Conservation (phyloP, 257 asterid genomes). For the Solanum pinnatisectum region DNA sequence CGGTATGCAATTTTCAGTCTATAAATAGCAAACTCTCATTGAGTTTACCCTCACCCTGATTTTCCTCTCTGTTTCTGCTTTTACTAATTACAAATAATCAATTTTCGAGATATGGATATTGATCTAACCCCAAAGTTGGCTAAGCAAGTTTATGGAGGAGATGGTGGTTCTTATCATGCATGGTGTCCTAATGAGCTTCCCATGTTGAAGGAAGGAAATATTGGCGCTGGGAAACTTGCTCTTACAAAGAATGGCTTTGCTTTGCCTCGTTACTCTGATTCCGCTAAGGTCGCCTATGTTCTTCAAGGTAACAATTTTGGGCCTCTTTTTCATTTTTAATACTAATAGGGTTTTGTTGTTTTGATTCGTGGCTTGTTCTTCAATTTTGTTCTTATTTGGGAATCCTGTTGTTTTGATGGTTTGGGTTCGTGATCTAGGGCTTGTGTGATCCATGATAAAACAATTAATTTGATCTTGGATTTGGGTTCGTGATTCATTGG, state of each 20-base stretch:
- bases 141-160: constrained; percentile 52
- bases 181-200: constrained; percentile 73
- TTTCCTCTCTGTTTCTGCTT: not conserved
- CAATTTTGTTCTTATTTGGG: not conserved
- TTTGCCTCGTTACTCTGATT: constrained; percentile 55
- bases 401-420: not conserved
- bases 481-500: not conserved
- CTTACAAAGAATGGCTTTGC: constrained; percentile 56
- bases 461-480: not conserved
- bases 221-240: constrained; percentile 60
- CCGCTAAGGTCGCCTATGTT: constrained; percentile 64
- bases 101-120: constrained; percentile 31
- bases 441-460: not conserved
- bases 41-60: not conserved
- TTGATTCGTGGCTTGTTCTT: not conserved
- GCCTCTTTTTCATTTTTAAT: not conserved
- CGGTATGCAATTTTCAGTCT: not conserved
- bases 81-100: not conserved
- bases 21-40: not conserved
- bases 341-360: not conserved
- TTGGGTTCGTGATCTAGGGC: not conserved
- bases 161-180: constrained; percentile 61
- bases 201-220: constrained; percentile 52
- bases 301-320: constrained; percentile 40
- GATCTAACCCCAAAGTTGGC: constrained; percentile 57